Evolutionary conservation across 352 stramenopile species (phyloP).

Genomic region (Albugo laibachii): DNA sequence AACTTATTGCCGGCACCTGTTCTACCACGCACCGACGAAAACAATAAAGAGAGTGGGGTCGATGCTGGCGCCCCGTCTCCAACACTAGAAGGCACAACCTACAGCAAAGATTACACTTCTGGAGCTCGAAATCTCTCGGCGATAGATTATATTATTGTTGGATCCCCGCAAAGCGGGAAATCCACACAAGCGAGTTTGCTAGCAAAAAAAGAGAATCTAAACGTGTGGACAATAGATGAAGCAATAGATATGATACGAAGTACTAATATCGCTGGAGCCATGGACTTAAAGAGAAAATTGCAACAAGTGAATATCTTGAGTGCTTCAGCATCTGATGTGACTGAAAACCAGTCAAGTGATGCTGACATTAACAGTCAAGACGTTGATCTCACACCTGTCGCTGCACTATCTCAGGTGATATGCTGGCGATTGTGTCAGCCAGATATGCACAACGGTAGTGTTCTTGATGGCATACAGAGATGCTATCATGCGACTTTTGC

Average conservation of each 20-base stretch:
- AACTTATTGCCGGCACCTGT: slow-evolving; percentile 10
- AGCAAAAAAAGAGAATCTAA: slow-evolving; percentile 43
- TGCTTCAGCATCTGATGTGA: no score
- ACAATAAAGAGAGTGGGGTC: neutral
- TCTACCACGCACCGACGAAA: neutral
- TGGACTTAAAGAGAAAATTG: neutral
- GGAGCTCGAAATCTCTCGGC: neutral
- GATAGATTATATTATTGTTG: slow-evolving; percentile 67
- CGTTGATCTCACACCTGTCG: no score
- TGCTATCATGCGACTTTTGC: slow-evolving; percentile 15
- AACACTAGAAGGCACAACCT: neutral
- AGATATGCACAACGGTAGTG: slow-evolving; percentile 36
- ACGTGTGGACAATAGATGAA: slow-evolving; percentile 52
- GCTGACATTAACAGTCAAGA: no score
- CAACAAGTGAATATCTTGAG: slow-evolving; percentile 3
- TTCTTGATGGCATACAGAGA: slow-evolving; percentile 50
- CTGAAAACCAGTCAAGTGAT: no score
- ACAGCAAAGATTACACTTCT: neutral
- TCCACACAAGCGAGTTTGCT: slow-evolving; percentile 59
- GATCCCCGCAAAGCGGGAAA: slow-evolving; percentile 54
- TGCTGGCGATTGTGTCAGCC: slow-evolving; percentile 31
- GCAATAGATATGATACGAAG: slow-evolving; percentile 16
- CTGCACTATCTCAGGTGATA: slow-evolving; percentile 34
- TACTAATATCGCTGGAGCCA: neutral
- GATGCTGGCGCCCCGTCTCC: neutral